Conservation (phyloP, 2,329 filamentous ascomycete genomes). For the Trichoderma asperellum region DNA sequence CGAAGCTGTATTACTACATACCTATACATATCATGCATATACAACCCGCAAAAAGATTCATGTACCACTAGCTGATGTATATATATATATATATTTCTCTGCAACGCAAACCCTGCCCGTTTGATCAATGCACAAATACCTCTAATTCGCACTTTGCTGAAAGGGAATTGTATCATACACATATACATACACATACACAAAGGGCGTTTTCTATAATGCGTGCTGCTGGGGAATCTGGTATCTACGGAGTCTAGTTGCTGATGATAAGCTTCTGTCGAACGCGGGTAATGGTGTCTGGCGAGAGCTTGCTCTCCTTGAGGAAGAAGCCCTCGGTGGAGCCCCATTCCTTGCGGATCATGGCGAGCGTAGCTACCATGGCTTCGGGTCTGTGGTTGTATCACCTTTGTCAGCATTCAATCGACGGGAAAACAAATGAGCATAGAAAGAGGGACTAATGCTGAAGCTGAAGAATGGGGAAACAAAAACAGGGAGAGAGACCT, state of each 20-base stretch:
- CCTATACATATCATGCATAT: neutral
- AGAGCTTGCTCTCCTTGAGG: constrained; percentile 60
- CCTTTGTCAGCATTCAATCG: neutral
- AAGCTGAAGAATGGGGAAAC: neutral
- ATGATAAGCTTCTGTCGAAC: constrained; percentile 56
- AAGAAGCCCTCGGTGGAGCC: constrained; percentile 69
- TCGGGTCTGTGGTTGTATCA: constrained; percentile 44
- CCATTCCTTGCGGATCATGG: constrained; percentile 62
- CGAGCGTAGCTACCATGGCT: constrained; percentile 53
- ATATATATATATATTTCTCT: constrained; percentile 3
- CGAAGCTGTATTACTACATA: constrained; percentile 15
- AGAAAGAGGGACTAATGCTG: neutral
- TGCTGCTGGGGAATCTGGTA: neutral
- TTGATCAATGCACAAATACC: neutral
- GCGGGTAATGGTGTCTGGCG: constrained; percentile 56
- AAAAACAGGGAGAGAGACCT: constrained; percentile 30
- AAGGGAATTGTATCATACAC: neutral
- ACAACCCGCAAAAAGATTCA: neutral
- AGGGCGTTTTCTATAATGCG: neutral
- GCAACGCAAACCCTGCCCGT: neutral
- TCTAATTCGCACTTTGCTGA: neutral
- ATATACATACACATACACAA: neutral
- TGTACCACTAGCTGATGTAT: constrained; percentile 16
- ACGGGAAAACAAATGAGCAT: neutral
- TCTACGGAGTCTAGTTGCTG: constrained; percentile 29